Conservation (phyloP, 2,329 filamentous ascomycete species). For the Diaporthe amygdali region DNA sequence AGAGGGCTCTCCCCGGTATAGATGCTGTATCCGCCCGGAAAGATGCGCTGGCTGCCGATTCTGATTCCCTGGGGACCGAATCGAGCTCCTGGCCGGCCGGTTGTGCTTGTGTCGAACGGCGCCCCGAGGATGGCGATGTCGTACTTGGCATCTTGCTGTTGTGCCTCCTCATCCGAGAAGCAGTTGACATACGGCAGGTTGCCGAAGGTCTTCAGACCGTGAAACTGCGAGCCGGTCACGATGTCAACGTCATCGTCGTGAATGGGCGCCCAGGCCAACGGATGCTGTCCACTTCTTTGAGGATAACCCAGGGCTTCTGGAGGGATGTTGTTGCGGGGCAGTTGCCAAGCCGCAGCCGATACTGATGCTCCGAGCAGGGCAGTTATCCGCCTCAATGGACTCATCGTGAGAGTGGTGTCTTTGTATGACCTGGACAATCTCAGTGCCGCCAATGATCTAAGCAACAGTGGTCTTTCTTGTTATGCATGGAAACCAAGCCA, state of each 20-base stretch:
- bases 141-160: slow-evolving; percentile 47
- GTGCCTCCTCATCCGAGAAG: slow-evolving; percentile 56
- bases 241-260: slow-evolving; percentile 44
- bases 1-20: slow-evolving; percentile 22
- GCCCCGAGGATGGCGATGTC: slow-evolving; percentile 62
- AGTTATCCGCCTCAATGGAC: neutral
- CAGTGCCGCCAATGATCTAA: neutral
- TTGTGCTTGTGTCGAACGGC: slow-evolving; percentile 50
- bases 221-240: slow-evolving; percentile 46
- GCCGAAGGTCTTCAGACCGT: slow-evolving; percentile 68
- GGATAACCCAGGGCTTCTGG: neutral
- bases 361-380: neutral
- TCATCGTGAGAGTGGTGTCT: neutral
- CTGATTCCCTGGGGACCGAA: slow-evolving; percentile 25
- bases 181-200: slow-evolving; percentile 67
- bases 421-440: neutral
- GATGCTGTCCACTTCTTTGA: neutral
- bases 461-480: neutral
- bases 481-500: neutral
- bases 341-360: slow-evolving; percentile 16
- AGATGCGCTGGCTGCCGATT: slow-evolving; percentile 25
- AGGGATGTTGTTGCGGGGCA: neutral
- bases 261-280: neutral
- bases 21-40: neutral
- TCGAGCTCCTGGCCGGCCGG: slow-evolving; percentile 21